A percentile compares a stretch with the other conserved stretches of the same genome.
phyloP scores from a whole-genome alignment of 169 alveolate species.

The Theileria sp. region DNA sequence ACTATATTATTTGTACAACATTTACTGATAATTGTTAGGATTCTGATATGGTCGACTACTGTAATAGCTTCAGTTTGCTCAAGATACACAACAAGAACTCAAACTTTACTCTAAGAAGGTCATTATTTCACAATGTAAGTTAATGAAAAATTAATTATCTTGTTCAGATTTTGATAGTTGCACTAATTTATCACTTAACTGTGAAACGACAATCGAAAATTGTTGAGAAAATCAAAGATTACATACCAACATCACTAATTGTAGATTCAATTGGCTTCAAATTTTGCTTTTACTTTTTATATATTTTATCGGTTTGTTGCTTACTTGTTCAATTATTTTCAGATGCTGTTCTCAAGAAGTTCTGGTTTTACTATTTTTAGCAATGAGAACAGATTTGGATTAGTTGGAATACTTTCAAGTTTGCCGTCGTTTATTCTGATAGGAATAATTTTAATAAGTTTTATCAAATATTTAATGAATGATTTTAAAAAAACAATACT shows the following conservation, averaged over 20 bases:
- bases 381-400: not conserved
- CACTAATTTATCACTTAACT: not conserved
- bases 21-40: not conserved
- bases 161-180: not conserved
- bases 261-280: slow-evolving; percentile 1
- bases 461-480: not conserved
- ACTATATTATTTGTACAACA: not conserved
- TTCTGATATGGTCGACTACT: not conserved
- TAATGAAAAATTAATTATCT: not conserved
- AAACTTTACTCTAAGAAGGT: not conserved
- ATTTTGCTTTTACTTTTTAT: not conserved
- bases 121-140: slow-evolving; percentile 8
- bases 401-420: not conserved
- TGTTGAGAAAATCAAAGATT: not conserved
- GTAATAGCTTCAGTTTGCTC: slow-evolving; percentile 3
- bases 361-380: not conserved
- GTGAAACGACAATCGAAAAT: not conserved
- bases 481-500: not conserved
- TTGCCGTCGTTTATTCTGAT: not conserved
- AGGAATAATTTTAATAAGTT: not conserved
- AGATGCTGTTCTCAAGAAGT: not conserved
- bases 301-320: not conserved
- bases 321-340: not conserved
- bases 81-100: not conserved
- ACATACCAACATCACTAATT: not conserved